Evolutionary conservation across 2,329 filamentous ascomycete genomes (phyloP).

Genomic region (Hypoxylon sp.): DNA sequence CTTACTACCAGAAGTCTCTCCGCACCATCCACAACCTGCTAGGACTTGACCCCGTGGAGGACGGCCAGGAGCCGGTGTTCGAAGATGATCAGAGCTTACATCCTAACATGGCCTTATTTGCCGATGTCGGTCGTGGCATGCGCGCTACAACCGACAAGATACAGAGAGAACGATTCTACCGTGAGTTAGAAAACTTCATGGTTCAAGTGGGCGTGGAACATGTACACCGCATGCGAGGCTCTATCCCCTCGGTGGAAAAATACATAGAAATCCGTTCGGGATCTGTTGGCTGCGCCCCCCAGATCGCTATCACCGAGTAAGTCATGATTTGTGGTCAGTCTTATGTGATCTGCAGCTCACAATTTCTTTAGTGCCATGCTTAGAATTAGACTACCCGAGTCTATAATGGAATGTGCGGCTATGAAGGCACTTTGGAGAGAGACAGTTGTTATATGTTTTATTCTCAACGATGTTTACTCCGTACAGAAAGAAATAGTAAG

Average conservation of each 20-base stretch:
- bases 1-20: conserved; percentile 53
- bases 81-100: conserved; percentile 36
- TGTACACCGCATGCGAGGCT: conserved; percentile 48
- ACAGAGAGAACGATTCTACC: conserved; percentile 50
- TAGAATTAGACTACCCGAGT: conserved; percentile 48
- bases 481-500: conserved; percentile 53
- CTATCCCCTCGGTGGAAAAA: conserved; percentile 48
- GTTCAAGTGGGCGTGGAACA: conserved; percentile 50
- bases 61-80: conserved; percentile 4
- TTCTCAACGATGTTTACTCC: conserved; percentile 51
- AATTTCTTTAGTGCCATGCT: conserved; percentile 47
- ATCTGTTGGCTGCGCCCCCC: conserved; percentile 51
- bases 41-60: conserved; percentile 40
- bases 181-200: conserved; percentile 52
- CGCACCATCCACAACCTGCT: conserved; percentile 51
- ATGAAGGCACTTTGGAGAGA: conserved; percentile 51
- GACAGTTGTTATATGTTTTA: conserved; percentile 49
- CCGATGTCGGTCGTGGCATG: conserved; percentile 47
- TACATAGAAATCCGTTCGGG: conserved; percentile 51
- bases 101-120: conserved; percentile 51
- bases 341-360: conserved; percentile 23
- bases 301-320: conserved; percentile 52
- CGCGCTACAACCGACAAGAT: conserved; percentile 43
- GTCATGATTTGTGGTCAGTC: conserved; percentile 12
- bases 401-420: conserved; percentile 47